Percentiles rank a stretch among this genome's conserved stretches.
Evolutionary conservation across 78 protist genomes (phyloP).

Genomic region (Cavenderia fasciculata): DNA sequence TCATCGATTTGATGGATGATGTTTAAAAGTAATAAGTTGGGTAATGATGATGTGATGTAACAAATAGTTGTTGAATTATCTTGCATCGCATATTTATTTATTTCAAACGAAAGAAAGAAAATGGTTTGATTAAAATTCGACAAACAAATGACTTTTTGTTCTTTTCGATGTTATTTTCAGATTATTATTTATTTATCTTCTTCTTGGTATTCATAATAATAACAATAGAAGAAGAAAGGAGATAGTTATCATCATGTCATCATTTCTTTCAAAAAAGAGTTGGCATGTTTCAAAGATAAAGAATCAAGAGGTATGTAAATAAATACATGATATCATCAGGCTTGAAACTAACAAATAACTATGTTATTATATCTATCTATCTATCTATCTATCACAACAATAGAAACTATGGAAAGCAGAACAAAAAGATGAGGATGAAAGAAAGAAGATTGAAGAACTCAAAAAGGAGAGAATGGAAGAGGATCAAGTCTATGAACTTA

Average conservation of each 20-base stretch:
- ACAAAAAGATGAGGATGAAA: conserved; percentile 47
- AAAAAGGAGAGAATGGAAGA: conserved; percentile 72
- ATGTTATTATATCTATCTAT: too few species aligned
- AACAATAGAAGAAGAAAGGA: neutral
- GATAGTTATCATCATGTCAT: conserved; percentile 16
- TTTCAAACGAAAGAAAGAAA: too few species aligned
- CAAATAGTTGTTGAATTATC: too few species aligned
- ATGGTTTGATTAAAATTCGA: too few species aligned
- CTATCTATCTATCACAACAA: too few species aligned
- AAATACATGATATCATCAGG: neutral
- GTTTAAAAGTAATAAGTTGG: too few species aligned
- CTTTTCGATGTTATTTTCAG: neutral
- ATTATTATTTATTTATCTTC: neutral
- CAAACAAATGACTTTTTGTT: neutral
- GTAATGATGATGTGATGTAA: too few species aligned
- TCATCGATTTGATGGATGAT: too few species aligned
- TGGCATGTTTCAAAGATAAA: conserved; percentile 64
- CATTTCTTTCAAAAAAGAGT: conserved; percentile 62
- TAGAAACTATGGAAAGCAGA: conserved; percentile 73
- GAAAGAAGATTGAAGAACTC: conserved; percentile 54
- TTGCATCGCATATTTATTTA: too few species aligned
- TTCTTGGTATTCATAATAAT: neutral
- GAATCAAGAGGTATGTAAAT: conserved; percentile 38
- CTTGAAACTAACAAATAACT: neutral
- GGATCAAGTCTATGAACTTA: conserved; percentile 32